These are phyloP conservation scores for Plasmodium coatneyi DNA, from an alignment of 169 alveolate species.

Conservation along the genomic window DNA sequence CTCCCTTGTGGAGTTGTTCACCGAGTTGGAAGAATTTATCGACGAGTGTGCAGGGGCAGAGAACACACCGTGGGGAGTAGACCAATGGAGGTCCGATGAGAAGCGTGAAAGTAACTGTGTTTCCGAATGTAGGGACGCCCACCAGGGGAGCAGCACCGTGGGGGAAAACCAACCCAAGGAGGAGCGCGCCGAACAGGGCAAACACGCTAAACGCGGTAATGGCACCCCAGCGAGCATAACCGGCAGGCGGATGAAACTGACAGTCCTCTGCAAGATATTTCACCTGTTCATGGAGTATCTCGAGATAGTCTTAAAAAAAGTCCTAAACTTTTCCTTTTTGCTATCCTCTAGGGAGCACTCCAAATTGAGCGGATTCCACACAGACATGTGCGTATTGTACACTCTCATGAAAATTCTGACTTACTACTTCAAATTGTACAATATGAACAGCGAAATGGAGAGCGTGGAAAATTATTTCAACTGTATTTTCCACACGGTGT, in stretches of 20 bases:
- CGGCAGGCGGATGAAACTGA: constrained; percentile 24
- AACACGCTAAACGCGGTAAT: not conserved
- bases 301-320: constrained; percentile 27
- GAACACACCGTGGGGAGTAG: not conserved
- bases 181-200: not conserved
- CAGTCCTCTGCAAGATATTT: constrained; percentile 53
- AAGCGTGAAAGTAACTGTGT: not conserved
- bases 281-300: constrained; percentile 53
- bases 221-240: not conserved
- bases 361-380: constrained; percentile 9
- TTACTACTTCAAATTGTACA: constrained; percentile 26
- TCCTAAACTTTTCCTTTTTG: constrained; percentile 50
- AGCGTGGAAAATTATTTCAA: constrained; percentile 64
- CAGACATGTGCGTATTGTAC: constrained; percentile 49
- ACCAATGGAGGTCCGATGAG: not conserved
- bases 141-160: not conserved
- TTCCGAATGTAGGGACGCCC: not conserved
- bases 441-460: constrained; percentile 49
- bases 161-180: not conserved
- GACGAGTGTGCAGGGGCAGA: not conserved
- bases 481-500: constrained; percentile 38
- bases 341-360: constrained; percentile 57
- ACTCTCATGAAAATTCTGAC: constrained; percentile 47
- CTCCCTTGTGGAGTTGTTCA: constrained; percentile 13
- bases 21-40: constrained; percentile 43